phyloP scores from a whole-genome alignment of 306 rosid genomes.

The Cucurbita maxima region DNA sequence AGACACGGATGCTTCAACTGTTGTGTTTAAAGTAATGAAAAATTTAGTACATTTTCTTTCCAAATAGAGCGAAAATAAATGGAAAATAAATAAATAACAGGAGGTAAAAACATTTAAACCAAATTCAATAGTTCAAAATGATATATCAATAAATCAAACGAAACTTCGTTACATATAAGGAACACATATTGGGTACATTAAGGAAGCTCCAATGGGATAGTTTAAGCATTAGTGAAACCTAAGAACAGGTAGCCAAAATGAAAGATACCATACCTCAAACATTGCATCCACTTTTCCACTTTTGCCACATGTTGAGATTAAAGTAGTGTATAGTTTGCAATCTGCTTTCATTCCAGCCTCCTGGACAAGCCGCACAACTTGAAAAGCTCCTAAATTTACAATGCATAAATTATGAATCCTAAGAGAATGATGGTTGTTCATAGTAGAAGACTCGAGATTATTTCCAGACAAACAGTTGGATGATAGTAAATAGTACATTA shows the following conservation, averaged over 20 bases:
- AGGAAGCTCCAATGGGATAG: neutral
- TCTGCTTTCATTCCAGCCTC: slow-evolving; percentile 69
- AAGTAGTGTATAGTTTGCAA: slow-evolving; percentile 90
- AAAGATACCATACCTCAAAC: slow-evolving; percentile 68
- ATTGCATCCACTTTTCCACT: slow-evolving; percentile 85
- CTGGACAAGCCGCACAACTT: slow-evolving; percentile 66
- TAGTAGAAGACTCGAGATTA: slow-evolving; percentile 2
- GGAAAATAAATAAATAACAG: neutral
- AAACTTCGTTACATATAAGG: neutral
- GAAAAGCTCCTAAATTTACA: slow-evolving; percentile 70
- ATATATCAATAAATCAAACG: neutral
- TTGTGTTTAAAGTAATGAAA: neutral
- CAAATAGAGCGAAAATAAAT: neutral
- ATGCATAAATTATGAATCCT: slow-evolving; percentile 9
- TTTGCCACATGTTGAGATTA: slow-evolving; percentile 84
- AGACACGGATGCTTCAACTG: neutral
- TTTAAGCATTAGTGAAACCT: neutral
- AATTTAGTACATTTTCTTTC: neutral
- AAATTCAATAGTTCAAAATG: neutral
- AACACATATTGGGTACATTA: neutral
- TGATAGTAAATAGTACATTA: slow-evolving; percentile 2
- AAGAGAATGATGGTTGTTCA: slow-evolving; percentile 6
- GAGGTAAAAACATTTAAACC: neutral
- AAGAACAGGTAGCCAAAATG: slow-evolving; percentile 15
- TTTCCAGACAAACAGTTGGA: neutral